Percentiles rank a stretch among this genome's conserved stretches.
Conservation (phyloP, 2,329 filamentous ascomycete genomes). For the Fusarium lateritium region DNA sequence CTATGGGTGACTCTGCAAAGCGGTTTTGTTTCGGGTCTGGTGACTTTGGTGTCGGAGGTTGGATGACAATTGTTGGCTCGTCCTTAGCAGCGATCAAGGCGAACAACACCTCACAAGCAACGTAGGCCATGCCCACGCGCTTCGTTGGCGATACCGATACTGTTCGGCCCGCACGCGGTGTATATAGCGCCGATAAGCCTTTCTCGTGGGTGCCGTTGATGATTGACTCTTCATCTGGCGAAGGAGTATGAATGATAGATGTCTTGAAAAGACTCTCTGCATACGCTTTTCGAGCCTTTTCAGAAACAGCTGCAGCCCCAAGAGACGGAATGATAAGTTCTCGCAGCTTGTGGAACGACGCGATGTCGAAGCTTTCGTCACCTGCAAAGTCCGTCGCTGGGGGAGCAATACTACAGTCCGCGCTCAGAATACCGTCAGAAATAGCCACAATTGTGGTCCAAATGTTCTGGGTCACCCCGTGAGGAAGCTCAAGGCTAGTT, state of each 20-base stretch:
- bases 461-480: slow-evolving; percentile 67
- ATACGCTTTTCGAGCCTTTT: slow-evolving; percentile 78
- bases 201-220: slow-evolving; percentile 63
- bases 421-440: slow-evolving; percentile 77
- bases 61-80: slow-evolving; percentile 54
- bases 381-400: slow-evolving; percentile 65
- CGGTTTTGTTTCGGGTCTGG: slow-evolving; percentile 50
- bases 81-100: slow-evolving; percentile 69
- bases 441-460: slow-evolving; percentile 79
- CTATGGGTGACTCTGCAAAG: slow-evolving; percentile 43
- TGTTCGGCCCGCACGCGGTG: slow-evolving; percentile 79
- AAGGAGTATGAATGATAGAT: slow-evolving; percentile 82
- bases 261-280: slow-evolving; percentile 83
- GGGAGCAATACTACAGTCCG: slow-evolving; percentile 68
- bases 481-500: slow-evolving; percentile 63
- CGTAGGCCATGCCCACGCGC: slow-evolving; percentile 82
- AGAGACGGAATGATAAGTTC: slow-evolving; percentile 82
- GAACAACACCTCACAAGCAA: slow-evolving; percentile 85
- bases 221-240: slow-evolving; percentile 67
- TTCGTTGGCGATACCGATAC: slow-evolving; percentile 74
- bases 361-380: slow-evolving; percentile 88
- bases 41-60: slow-evolving; percentile 62
- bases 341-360: slow-evolving; percentile 78
- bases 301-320: slow-evolving; percentile 75
- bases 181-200: slow-evolving; percentile 72